Percentiles rank a stretch among this genome's conserved stretches.
phyloP scores from a whole-genome alignment of 208 protist species.

The Trypanosoma brucei region DNA sequence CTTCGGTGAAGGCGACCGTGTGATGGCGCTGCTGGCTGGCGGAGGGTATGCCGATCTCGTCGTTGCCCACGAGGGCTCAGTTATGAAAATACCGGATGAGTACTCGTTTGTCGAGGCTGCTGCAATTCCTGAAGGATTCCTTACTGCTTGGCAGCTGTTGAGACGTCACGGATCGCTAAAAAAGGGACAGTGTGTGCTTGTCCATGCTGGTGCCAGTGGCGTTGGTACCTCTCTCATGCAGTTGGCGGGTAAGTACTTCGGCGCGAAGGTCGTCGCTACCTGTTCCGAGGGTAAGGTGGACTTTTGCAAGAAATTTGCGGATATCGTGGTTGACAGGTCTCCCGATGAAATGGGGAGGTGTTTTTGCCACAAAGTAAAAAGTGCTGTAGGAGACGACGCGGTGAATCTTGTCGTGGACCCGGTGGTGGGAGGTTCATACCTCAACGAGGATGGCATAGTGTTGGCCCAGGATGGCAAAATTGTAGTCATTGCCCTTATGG shows the following conservation, averaged over 20 bases:
- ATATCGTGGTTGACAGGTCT: slow-evolving; percentile 45
- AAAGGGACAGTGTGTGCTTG: slow-evolving; percentile 69
- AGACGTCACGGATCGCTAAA: slow-evolving; percentile 56
- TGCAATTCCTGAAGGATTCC: slow-evolving; percentile 88
- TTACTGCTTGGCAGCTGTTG: slow-evolving; percentile 91
- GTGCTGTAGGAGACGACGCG: slow-evolving; percentile 30
- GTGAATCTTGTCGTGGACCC: slow-evolving; percentile 79
- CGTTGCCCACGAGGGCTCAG: slow-evolving; percentile 59
- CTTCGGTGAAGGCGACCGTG: slow-evolving; percentile 80
- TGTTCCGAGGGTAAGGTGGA: slow-evolving; percentile 68
- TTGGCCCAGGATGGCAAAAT: slow-evolving; percentile 66
- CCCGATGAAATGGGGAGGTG: slow-evolving; percentile 60
- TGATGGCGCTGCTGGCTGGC: slow-evolving; percentile 83
- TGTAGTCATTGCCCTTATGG: slow-evolving; percentile 65
- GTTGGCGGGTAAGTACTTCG: slow-evolving; percentile 77
- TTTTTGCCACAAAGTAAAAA: slow-evolving; percentile 65
- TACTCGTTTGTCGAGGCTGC: slow-evolving; percentile 86
- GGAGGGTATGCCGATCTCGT: slow-evolving; percentile 91
- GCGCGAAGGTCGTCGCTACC: slow-evolving; percentile 57
- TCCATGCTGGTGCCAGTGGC: slow-evolving; percentile 88
- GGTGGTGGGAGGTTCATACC: slow-evolving; percentile 70
- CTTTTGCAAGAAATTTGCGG: slow-evolving; percentile 60
- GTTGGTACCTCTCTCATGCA: slow-evolving; percentile 83
- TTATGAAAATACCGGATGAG: slow-evolving; percentile 79
- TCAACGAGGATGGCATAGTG: slow-evolving; percentile 50